Percentiles rank a stretch among this genome's conserved stretches.
Conservation (phyloP, 345 rosid species). For the Geranium rotundifolium region DNA sequence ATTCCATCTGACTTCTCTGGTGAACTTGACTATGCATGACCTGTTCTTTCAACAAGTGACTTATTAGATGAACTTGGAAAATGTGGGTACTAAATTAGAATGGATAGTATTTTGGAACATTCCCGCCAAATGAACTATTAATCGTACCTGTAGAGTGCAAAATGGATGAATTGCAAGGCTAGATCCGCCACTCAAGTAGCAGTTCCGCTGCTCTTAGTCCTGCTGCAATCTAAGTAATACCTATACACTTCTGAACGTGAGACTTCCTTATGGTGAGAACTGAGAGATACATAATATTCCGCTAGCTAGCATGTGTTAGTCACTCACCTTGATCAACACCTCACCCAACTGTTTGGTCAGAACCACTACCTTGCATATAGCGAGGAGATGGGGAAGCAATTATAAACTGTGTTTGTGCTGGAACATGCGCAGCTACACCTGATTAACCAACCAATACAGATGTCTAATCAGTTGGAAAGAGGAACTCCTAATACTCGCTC, state of each 20-base stretch:
- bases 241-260: constrained; percentile 12
- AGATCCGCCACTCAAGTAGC: constrained; percentile 79
- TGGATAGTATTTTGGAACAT: neutral
- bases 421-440: constrained; percentile 42
- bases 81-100: neutral
- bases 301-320: too few relatives aligned
- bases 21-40: constrained; percentile 62
- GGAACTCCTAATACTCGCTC: too few relatives aligned
- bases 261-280: neutral
- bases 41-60: constrained; percentile 27
- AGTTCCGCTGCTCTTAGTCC: constrained; percentile 66
- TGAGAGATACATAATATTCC: neutral
- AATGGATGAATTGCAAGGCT: constrained; percentile 62
- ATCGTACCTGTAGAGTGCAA: constrained; percentile 75
- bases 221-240: constrained; percentile 64
- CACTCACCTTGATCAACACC: constrained; percentile 42
- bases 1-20: constrained; percentile 50
- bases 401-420: constrained; percentile 54
- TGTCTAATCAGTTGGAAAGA: neutral
- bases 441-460: too few relatives aligned
- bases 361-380: constrained; percentile 65
- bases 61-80: too few relatives aligned
- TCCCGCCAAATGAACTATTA: neutral
- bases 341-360: constrained; percentile 85
- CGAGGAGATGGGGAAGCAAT: constrained; percentile 66